These are phyloP conservation scores for Ilex asprella DNA, from an alignment of 257 asterid species.

Conservation along the genomic window DNA sequence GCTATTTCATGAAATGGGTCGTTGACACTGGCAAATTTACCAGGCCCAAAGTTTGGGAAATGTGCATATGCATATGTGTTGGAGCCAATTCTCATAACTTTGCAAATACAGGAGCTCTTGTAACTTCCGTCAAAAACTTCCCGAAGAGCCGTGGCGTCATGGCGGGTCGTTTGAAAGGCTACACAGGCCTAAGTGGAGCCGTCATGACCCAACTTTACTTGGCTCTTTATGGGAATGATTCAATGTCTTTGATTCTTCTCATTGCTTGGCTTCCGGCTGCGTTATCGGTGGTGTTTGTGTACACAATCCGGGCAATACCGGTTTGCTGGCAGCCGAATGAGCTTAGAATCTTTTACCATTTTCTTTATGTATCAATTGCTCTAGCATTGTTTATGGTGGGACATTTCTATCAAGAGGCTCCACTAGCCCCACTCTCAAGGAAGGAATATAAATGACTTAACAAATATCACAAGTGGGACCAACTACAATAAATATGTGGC, in stretches of 20 bases:
- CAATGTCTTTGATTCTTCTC: constrained; percentile 57
- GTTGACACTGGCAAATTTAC: constrained; percentile 44
- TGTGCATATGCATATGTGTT: constrained; percentile 68
- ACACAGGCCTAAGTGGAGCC: constrained; percentile 81
- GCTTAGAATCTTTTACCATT: constrained; percentile 44
- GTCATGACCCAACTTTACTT: constrained; percentile 66
- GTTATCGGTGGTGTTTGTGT: constrained; percentile 68
- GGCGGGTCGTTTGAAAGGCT: constrained; percentile 69
- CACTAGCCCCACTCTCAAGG: no score
- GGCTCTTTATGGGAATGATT: constrained; percentile 74
- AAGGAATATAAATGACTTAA: no score
- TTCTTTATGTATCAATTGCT: constrained; percentile 42
- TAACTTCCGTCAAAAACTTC: constrained; percentile 59
- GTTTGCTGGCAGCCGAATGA: constrained; percentile 38
- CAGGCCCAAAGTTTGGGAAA: constrained; percentile 63
- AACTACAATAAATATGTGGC: no score
- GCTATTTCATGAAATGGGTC: constrained; percentile 75
- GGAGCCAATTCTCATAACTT: constrained; percentile 41
- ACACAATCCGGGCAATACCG: constrained; percentile 63
- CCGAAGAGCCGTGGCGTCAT: constrained; percentile 62
- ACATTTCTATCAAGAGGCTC: no score
- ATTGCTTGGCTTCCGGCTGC: constrained; percentile 93
- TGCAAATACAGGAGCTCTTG: constrained; percentile 75
- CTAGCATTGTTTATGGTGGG: constrained; percentile 63
- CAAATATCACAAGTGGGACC: no score